A percentile compares a stretch with the other conserved stretches of the same genome.
Conservation (phyloP, 257 asterid species). For the Solanum lignicaule region DNA sequence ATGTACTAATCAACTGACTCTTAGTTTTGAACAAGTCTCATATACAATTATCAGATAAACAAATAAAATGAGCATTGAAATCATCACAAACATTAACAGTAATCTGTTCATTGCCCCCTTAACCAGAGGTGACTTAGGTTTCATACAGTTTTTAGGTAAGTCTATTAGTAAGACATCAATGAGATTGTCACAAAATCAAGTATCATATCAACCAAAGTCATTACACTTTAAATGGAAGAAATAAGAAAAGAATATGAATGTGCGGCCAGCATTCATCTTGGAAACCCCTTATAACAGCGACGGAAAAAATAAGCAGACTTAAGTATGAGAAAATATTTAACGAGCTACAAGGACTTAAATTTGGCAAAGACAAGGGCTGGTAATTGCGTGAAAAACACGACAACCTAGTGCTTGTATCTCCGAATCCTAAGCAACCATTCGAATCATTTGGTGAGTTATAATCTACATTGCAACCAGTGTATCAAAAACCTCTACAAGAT, state of each 20-base stretch:
- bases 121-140: background rate
- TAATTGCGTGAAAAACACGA: too few relatives aligned
- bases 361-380: too few relatives aligned
- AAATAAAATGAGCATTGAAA: background rate
- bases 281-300: background rate
- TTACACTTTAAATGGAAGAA: background rate
- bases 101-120: background rate
- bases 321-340: too few relatives aligned
- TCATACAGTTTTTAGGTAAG: background rate
- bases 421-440: too few relatives aligned
- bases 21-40: background rate
- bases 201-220: background rate
- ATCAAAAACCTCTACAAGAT: background rate
- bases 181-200: background rate
- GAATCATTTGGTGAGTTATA: background rate
- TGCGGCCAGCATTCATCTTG: background rate
- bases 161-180: background rate
- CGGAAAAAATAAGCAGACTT: too few relatives aligned
- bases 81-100: background rate
- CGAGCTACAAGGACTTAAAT: too few relatives aligned
- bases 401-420: too few relatives aligned
- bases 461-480: background rate
- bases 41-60: background rate
- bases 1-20: background rate
- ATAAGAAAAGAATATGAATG: background rate